Evolutionary conservation across 2,329 filamentous ascomycete species (phyloP), one percentile per base, ranked within the genome.

Genomic region (Ustulina deusta): DNA sequence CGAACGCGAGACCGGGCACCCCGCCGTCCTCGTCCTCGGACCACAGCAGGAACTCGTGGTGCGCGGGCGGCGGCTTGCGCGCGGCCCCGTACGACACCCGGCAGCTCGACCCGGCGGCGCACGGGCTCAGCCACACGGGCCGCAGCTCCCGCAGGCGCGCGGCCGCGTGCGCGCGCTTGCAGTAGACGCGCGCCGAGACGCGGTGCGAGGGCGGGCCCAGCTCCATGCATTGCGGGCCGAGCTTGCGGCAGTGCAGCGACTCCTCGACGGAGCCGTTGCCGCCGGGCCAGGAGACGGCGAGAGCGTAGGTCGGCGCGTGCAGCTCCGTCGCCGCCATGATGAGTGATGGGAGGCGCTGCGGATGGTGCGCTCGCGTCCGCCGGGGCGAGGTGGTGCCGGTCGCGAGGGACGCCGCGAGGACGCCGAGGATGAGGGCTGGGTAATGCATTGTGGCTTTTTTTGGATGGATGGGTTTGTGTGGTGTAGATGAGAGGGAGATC

Each of bases 171-270:
- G 15, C 40, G 38, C 15, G 15, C 17, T 44, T 32, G 42, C 63
- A 66, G 51, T 44, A 52, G 6, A 61, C 44, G n/a, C 58, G 57
- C 36, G 61, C 57, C 13, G 40, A 27, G 29, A 65, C 9, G 2
- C 55, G 49, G 27, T 55, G 56, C 15, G 25, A 9, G 1, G 42
- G 29, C 3, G 51, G 34, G 25, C 7, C 25, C n/a, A 22, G 32
- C 10, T 5, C 6, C 42, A 57, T 13, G 52, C 63, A 66, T 25
- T 61, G 27, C 6, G 51, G 51, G 9, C 63, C 63, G 0, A 25
- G 1, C 1, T 22, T 10, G 17, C 5, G 2, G 27, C 63, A 65
- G 13, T 36, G 17, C 6, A 65, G 2, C n/a, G n/a, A n/a, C n/a
- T n/a, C n/a, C 15, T 6, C 11, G 32, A 54, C 51, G 9, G 42